Conservation (phyloP, 2,329 filamentous ascomycete species). For the Aspergillus fumigatiaffinis region DNA sequence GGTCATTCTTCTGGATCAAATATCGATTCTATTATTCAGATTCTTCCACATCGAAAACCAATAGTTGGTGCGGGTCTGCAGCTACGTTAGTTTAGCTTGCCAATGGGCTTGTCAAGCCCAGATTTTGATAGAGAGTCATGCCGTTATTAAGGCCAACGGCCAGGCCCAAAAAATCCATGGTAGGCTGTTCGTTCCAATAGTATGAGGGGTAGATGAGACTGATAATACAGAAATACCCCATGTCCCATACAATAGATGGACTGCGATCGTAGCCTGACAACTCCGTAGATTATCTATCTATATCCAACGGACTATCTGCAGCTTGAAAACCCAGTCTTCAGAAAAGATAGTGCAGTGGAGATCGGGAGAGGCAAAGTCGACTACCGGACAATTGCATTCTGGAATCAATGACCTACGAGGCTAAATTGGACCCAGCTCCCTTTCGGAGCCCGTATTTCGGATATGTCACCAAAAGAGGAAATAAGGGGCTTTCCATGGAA, state of each 20-base stretch:
- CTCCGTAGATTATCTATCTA: background rate
- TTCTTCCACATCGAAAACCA: background rate
- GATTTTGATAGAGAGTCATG: background rate
- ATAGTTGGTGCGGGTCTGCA: background rate
- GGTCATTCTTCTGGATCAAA: background rate
- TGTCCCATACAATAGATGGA: too few species aligned
- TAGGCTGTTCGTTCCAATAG: too few species aligned
- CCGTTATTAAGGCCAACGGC: background rate
- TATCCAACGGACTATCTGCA: background rate
- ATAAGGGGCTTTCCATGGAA: background rate
- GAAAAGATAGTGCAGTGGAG: background rate
- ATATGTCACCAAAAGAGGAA: background rate
- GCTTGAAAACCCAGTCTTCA: background rate
- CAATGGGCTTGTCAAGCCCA: background rate
- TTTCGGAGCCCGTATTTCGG: background rate
- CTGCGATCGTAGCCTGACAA: too few species aligned
- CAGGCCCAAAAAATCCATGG: too few species aligned
- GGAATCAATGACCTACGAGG: background rate
- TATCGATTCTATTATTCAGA: background rate
- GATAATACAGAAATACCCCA: too few species aligned
- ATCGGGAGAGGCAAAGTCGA: background rate
- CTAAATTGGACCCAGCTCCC: background rate
- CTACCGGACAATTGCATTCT: background rate
- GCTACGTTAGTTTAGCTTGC: constrained; percentile 3
- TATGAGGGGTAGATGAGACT: too few species aligned